Base-by-base conservation (phyloP, 2,329 filamentous ascomycete genomes). In the Cercospora janseana region DNA sequence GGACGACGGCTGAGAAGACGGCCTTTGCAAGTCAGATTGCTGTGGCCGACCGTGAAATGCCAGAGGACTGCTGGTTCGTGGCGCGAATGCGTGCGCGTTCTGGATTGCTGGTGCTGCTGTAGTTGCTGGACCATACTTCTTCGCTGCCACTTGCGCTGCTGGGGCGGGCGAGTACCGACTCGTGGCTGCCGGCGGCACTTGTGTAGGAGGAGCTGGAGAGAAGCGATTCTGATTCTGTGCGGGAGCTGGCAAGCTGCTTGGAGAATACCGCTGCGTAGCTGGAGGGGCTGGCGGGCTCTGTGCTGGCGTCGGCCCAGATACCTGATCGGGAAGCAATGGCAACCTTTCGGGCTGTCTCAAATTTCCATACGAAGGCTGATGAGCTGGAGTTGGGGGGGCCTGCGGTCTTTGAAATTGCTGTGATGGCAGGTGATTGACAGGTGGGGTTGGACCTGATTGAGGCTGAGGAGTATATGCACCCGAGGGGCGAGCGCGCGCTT, bases 31-130 rank as follows among this genome's bases (percentile, higher is more conserved):
- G 13, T 40, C 44, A 12, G n/a, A 6, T 15, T 24, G 66, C 8
- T 71, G 67, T 20, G 69, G 64, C 37, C 63, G 63, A 24, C 69
- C 67, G 43, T 73, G 77, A 42, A 78, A 76, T 24, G 81, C 81
- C 12, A 85, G 70, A 12, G 81, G 81, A 64, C 81, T 84, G n/a
- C 81, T 84, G 5, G 80, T 84, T 49, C 81, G 74, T 13, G 81
- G 81, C 32, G 81, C 78, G 64, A 83, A 84, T 3, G 78, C 73
- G 53, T 81, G 71, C 10, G 69, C 49, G 28, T 60, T 58, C 34
- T 57, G 60, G 12, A 60, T 65, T 69, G 64, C 37, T 13, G 51
- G 48, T 8, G 51, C 43, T n/a, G 51, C 27, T n/a, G 49, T 41
- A 10, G 69, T 64, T n/a, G 70, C 66, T 26, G 71, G 66, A 21